Percentiles rank a stretch among this genome's conserved stretches.
These are phyloP conservation scores for Coleophoma crateriformis DNA, from an alignment of 2,329 filamentous ascomycete species.

Conservation along the genomic window DNA sequence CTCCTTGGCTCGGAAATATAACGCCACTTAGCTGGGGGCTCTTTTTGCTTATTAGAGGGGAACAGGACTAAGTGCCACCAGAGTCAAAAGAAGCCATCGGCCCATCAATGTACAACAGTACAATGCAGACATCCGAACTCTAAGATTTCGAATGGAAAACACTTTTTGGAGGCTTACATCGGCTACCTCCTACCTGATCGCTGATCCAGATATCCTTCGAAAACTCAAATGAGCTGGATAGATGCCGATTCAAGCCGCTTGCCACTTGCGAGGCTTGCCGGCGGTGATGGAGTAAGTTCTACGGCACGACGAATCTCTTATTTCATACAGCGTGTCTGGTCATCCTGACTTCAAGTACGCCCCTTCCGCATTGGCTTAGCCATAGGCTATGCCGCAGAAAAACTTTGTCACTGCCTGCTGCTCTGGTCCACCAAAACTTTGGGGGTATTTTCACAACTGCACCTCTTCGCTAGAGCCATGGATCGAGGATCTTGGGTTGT, in stretches of 20 bases:
- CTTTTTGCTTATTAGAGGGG: no score
- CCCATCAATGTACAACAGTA: no score
- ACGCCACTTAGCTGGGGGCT: no score
- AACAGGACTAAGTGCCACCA: no score
- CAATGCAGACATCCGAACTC: no score
- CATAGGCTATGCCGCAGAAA: not conserved
- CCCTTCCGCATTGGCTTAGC: not conserved
- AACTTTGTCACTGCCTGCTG: not conserved
- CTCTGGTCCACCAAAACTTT: not conserved
- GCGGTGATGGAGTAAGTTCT: no score
- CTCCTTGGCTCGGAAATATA: no score
- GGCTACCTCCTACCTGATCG: not conserved
- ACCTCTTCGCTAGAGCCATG: not conserved
- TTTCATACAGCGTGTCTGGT: not conserved
- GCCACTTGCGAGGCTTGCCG: not conserved
- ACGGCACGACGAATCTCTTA: not conserved
- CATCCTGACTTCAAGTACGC: not conserved
- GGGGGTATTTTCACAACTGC: not conserved
- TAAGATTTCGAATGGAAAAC: no score
- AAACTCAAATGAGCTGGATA: not conserved
- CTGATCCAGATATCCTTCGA: not conserved
- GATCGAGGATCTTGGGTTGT: not conserved
- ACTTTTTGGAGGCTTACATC: no score
- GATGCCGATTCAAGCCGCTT: not conserved
- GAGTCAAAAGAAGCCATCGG: no score